Percentiles rank a stretch among this genome's conserved stretches.
These are phyloP conservation scores for Stachybotrys echinatus DNA, from an alignment of 2,329 filamentous ascomycete species.

Conservation along the genomic window DNA sequence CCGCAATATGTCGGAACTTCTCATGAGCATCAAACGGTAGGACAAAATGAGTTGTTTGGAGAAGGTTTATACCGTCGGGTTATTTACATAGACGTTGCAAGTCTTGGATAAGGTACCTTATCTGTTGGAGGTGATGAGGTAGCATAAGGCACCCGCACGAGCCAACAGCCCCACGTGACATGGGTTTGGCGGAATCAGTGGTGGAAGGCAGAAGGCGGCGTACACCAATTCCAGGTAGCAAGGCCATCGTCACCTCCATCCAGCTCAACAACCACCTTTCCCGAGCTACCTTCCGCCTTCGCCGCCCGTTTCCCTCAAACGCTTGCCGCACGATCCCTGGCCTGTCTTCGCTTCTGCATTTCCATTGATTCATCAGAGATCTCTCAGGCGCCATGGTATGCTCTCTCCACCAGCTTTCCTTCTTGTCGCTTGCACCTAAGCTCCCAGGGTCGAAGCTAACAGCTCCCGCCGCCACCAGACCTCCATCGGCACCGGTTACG, in stretches of 20 bases:
- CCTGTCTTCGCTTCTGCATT: neutral
- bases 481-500: slow-evolving; percentile 99
- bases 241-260: neutral
- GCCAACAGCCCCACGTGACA: neutral
- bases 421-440: slow-evolving; percentile 2
- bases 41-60: no score
- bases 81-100: no score
- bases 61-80: no score
- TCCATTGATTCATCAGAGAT: slow-evolving; percentile 1
- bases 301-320: neutral
- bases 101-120: no score
- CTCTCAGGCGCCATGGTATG: slow-evolving; percentile 26
- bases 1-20: no score
- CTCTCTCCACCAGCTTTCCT: slow-evolving; percentile 3
- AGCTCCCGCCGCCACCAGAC: slow-evolving; percentile 54
- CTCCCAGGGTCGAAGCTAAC: slow-evolving; percentile 15
- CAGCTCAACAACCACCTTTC: neutral
- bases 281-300: neutral
- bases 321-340: neutral
- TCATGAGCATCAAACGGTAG: no score
- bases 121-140: neutral
- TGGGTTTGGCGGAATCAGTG: neutral
- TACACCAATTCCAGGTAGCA: neutral
- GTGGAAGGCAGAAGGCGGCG: neutral
- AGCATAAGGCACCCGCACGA: neutral